A percentile compares a stretch with the other conserved stretches of the same genome.
Conservation (phyloP, 192 early-diverging fungal species). For the Oehlia diaphana region DNA sequence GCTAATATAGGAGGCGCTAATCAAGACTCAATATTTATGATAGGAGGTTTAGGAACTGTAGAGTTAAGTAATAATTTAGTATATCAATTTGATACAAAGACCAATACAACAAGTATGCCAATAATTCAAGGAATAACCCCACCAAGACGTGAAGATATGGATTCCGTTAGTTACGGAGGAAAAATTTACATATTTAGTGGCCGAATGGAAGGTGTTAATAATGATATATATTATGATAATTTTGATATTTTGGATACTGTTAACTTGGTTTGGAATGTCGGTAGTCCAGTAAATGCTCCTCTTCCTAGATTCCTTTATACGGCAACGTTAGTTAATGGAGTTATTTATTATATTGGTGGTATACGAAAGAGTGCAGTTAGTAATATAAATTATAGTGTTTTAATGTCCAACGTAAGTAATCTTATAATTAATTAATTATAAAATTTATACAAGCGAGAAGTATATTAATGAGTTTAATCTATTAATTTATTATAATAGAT, state of each 20-base stretch:
- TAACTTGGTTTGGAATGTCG: neutral
- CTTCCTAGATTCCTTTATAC: neutral
- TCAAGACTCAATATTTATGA: neutral
- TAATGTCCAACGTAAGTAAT: too few relatives aligned
- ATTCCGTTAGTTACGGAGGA: neutral
- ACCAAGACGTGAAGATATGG: neutral
- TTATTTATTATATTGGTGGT: neutral
- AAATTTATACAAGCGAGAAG: too few relatives aligned
- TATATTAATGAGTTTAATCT: too few relatives aligned
- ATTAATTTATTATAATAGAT: too few relatives aligned
- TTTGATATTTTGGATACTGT: neutral
- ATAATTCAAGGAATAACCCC: neutral
- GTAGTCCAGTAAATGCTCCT: neutral
- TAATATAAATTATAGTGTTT: too few relatives aligned
- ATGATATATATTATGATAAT: neutral
- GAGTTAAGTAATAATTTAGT: too few relatives aligned
- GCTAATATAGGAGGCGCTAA: neutral
- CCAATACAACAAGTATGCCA: neutral
- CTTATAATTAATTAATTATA: too few relatives aligned
- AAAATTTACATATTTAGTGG: neutral
- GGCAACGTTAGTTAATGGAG: neutral
- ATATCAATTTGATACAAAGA: neutral
- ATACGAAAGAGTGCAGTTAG: too few relatives aligned
- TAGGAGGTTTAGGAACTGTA: too few relatives aligned
- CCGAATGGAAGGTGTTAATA: too few relatives aligned